A percentile compares a stretch with the other conserved stretches of the same genome.
Evolutionary conservation across 108 stramenopile genomes (phyloP).

Genomic region (Skeletonema menzelii): DNA sequence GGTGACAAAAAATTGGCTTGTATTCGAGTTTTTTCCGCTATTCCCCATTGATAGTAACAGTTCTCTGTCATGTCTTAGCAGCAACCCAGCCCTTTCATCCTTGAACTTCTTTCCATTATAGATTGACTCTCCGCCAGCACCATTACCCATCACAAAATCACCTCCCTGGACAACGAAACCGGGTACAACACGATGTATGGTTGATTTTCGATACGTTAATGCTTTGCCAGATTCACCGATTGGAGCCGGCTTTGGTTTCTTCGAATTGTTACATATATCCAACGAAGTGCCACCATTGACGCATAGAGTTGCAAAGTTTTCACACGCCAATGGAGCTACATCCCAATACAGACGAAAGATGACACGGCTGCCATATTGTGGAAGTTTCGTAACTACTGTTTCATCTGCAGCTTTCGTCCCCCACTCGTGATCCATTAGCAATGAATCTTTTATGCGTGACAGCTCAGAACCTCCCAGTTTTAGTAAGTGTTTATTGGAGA

Average conservation of each 20-base stretch:
- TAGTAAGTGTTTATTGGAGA: constrained; percentile 64
- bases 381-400: constrained; percentile 17
- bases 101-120: constrained; percentile 92
- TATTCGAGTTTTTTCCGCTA: constrained; percentile 93
- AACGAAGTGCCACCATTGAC: constrained; percentile 54
- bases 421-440: constrained; percentile 65
- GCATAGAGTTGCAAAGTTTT: constrained; percentile 88
- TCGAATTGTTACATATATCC: constrained; percentile 7
- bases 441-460: constrained; percentile 62
- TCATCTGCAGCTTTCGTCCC: constrained; percentile 22
- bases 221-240: constrained; percentile 85
- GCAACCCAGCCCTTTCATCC: constrained; percentile 89
- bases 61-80: constrained; percentile 73
- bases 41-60: constrained; percentile 94
- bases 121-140: constrained; percentile 93
- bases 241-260: constrained; percentile 55
- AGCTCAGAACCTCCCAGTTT: constrained; percentile 77
- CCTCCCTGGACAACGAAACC: constrained; percentile 93
- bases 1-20: constrained; percentile 93
- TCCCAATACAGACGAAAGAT: constrained; percentile 79
- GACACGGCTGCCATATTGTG: constrained; percentile 55
- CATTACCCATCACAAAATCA: constrained; percentile 95
- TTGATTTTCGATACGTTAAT: constrained; percentile 67
- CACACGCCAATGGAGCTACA: constrained; percentile 82
- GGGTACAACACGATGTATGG: constrained; percentile 81